These are phyloP conservation scores for Prunus padus DNA, from an alignment of 306 rosid genomes.

Conservation along the genomic window DNA sequence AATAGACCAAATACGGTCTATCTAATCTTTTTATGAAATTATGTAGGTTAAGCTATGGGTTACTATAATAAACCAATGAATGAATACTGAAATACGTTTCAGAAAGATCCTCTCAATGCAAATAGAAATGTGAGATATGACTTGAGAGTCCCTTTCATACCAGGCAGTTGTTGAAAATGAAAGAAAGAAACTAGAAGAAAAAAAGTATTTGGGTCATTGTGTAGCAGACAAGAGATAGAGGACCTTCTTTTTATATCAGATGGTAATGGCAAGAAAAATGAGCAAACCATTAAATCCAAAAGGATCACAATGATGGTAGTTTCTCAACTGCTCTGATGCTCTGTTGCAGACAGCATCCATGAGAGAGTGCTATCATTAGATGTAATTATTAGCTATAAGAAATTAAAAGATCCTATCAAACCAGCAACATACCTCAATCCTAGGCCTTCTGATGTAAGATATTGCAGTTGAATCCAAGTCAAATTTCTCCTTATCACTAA, in stretches of 20 bases:
- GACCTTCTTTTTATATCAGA: not conserved
- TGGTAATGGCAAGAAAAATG: not conserved
- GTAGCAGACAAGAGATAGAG: not conserved
- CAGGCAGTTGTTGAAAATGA: not conserved
- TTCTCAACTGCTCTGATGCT: not conserved
- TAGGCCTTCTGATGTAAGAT: slow-evolving; percentile 55
- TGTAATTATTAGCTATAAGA: not conserved
- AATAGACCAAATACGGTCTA: not conserved
- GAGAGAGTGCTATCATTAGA: not conserved
- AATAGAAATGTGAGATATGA: not conserved
- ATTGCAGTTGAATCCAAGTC: slow-evolving; percentile 71
- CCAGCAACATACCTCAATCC: slow-evolving; percentile 53
- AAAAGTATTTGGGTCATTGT: not conserved
- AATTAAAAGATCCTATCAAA: not conserved
- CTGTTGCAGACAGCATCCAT: not conserved
- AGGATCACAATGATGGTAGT: not conserved
- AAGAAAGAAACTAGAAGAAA: not conserved
- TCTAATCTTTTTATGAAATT: not conserved
- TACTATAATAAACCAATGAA: not conserved
- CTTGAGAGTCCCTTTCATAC: not conserved
- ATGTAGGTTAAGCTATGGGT: not conserved
- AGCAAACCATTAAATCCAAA: not conserved
- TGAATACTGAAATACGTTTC: too few species aligned
- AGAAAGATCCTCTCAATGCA: not conserved
- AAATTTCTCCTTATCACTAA: slow-evolving; percentile 50